Evolutionary conservation across 176 grass and related monocot genomes (phyloP), one percentile per base, ranked within the genome.

Genomic region (Neostapfia colusana): DNA sequence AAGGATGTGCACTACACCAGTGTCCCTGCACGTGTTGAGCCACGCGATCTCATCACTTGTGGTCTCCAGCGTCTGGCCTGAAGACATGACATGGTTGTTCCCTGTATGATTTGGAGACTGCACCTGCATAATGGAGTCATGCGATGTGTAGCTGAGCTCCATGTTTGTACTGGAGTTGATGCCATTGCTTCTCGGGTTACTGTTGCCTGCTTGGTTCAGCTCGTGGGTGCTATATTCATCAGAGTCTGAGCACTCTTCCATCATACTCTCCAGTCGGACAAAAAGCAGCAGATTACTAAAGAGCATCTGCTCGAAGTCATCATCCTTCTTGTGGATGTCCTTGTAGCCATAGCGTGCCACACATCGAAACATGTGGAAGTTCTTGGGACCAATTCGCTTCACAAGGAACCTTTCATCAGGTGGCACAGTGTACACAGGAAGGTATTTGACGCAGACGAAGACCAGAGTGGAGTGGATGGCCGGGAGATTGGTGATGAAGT

Each of bases 401-500:
- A 97, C 88, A 26, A 93, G 68, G 86, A 93, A 86, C 51, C 88
- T 49, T 34, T 97, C 93, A 27, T 89, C 90, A 0, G 18, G 8
- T 0, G 88, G 90, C 65, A 97, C 90, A 0, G 72, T 97, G 81
- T 89, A 90, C 15, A 97, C 89, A 1, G 85, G 88, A 0, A 97
- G 88, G 46, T 79, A 93, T 58, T 97, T 91, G 86, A 97, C 88
- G 28, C 87, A 97, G 13, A 97, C 88, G 18, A 93, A 93, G 4
- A 93, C 83, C 56, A 97, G 81, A 1, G 92, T 85, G 0, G 90
- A 89, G 83, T 97, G 93, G 67, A 97, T 83, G 0, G 90, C 93
- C 0, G 90, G 93, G 20, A 97, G 85, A 51, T 97, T 93, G 63
- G 93, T 97, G 57, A 97, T 86, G 82, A 97, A 97, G 83, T 93